These are phyloP conservation scores for Exidia glandulosa DNA, from an alignment of 768 basidiomycete species.

Conservation along the genomic window DNA sequence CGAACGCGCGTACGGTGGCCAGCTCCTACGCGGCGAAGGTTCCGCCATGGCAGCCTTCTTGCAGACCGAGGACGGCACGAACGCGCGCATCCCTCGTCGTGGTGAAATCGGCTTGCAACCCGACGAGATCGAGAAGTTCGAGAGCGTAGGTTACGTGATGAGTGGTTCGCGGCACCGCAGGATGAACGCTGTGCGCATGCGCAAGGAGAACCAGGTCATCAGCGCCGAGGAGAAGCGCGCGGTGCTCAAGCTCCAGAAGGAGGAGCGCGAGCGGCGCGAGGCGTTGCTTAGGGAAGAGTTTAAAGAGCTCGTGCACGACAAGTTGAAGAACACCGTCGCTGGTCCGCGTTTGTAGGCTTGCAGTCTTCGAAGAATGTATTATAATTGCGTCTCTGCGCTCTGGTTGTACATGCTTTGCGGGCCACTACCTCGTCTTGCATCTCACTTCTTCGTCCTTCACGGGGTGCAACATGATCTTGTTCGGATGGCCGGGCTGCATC, in stretches of 20 bases:
- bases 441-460: slow-evolving; percentile 84
- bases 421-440: slow-evolving; percentile 4
- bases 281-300: slow-evolving; percentile 83
- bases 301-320: slow-evolving; percentile 68
- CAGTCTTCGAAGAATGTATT: too few species aligned
- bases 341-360: background rate
- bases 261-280: slow-evolving; percentile 89
- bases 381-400: too few species aligned
- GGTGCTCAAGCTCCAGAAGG: slow-evolving; percentile 87
- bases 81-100: slow-evolving; percentile 88
- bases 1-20: slow-evolving; percentile 82
- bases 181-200: slow-evolving; percentile 98
- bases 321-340: slow-evolving; percentile 42
- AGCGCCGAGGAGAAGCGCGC: slow-evolving; percentile 97
- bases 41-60: slow-evolving; percentile 97
- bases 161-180: slow-evolving; percentile 86
- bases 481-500: slow-evolving; percentile 25
- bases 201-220: slow-evolving; percentile 99
- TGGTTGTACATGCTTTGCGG: too few species aligned
- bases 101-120: slow-evolving; percentile 94
- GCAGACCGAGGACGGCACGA: slow-evolving; percentile 54
- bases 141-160: slow-evolving; percentile 94
- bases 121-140: slow-evolving; percentile 77
- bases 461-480: slow-evolving; percentile 75
- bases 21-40: slow-evolving; percentile 88